Conservation (phyloP, 2,329 filamentous ascomycete genomes). For the Talaromyces sp. region DNA sequence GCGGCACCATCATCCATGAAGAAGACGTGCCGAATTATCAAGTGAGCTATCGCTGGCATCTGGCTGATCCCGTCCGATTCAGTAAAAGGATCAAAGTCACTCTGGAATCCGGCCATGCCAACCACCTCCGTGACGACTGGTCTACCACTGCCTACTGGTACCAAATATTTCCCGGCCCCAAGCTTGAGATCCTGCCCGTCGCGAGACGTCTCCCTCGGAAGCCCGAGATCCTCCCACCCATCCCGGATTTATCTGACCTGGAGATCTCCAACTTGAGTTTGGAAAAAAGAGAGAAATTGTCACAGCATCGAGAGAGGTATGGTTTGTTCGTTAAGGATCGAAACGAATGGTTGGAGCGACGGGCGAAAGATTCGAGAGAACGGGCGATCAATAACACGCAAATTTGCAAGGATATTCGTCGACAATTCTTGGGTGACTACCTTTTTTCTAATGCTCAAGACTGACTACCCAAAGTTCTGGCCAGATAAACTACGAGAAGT, state of each 20-base stretch:
- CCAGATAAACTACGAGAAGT: too few relatives aligned
- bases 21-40: conserved; percentile 28
- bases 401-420: conserved; percentile 14
- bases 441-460: too few relatives aligned
- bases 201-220: conserved; percentile 13
- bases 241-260: neutral
- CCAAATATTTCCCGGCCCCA: conserved; percentile 26
- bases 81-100: conserved; percentile 13
- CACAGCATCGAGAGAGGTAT: conserved; percentile 16
- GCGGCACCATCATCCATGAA: conserved; percentile 30
- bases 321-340: conserved; percentile 20
- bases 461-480: too few relatives aligned
- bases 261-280: neutral
- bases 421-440: too few relatives aligned
- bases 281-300: neutral
- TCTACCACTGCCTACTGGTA: conserved; percentile 30
- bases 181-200: conserved; percentile 23
- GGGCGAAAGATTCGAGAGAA: conserved; percentile 16
- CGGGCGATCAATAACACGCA: conserved; percentile 13
- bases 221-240: neutral
- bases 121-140: conserved; percentile 29
- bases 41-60: conserved; percentile 30
- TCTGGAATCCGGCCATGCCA: conserved; percentile 24
- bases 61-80: conserved; percentile 29
- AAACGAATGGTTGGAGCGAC: conserved; percentile 19